Evolutionary conservation across 108 stramenopile genomes (phyloP).

Genomic region (Cylindrotheca fusiformis): DNA sequence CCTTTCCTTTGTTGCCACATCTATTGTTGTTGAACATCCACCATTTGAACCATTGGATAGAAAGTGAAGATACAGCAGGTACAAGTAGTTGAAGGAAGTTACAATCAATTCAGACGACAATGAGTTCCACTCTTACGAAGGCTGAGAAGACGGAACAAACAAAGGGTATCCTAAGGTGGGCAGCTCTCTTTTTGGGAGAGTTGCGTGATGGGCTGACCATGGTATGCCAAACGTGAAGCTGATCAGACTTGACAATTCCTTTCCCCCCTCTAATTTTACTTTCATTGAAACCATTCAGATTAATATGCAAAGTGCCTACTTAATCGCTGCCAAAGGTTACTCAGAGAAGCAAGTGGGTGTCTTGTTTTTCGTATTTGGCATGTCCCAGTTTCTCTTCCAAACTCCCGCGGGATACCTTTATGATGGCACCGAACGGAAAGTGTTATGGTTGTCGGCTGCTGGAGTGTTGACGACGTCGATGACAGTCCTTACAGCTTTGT

Average conservation of each 20-base stretch:
- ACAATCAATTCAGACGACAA: neutral
- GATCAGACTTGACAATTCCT: neutral
- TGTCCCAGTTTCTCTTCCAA: conserved; percentile 88
- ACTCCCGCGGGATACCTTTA: conserved; percentile 87
- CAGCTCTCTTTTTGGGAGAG: conserved; percentile 87
- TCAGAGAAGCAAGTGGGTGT: conserved; percentile 83
- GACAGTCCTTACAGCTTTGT: conserved; percentile 72
- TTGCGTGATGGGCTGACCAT: conserved; percentile 88
- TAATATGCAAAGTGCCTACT: conserved; percentile 89
- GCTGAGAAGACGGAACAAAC: conserved; percentile 20
- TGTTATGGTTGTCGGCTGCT: conserved; percentile 62
- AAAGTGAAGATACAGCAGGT: neutral
- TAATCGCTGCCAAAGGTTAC: conserved; percentile 80
- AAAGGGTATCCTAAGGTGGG: conserved; percentile 44
- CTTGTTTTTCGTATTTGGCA: conserved; percentile 88
- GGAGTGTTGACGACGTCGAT: conserved; percentile 60
- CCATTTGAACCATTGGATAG: neutral
- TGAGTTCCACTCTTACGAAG: conserved; percentile 10
- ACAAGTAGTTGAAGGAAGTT: neutral
- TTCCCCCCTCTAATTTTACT: neutral
- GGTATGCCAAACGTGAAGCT: conserved; percentile 25
- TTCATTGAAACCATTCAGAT: conserved; percentile 51
- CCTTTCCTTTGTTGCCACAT: too few relatives aligned
- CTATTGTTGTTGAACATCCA: too few relatives aligned
- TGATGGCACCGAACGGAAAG: conserved; percentile 78